A percentile compares a stretch with the other conserved stretches of the same genome.
Conservation (phyloP, 179 eudicot genomes). For the Beta corolliflora region DNA sequence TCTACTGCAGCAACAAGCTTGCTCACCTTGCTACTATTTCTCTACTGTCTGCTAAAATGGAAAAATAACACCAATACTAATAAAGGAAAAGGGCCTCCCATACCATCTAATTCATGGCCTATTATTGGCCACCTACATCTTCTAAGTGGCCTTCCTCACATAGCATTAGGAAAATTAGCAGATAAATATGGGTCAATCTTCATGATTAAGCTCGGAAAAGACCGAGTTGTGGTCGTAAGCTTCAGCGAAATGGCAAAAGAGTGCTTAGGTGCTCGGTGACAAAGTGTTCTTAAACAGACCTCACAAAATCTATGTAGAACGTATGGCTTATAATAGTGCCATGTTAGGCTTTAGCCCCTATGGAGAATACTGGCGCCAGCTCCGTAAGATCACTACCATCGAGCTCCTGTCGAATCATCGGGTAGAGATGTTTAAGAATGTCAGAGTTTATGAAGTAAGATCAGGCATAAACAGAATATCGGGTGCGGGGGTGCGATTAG, state of each 20-base stretch:
- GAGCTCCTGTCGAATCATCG: constrained; percentile 20
- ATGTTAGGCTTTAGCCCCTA: constrained; percentile 5
- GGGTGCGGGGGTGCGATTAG: neutral
- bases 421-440: neutral
- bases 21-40: neutral
- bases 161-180: constrained; percentile 15
- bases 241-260: constrained; percentile 12
- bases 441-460: neutral
- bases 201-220: constrained; percentile 22
- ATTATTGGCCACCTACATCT: constrained; percentile 25
- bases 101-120: constrained; percentile 28
- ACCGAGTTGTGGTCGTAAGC: constrained; percentile 18
- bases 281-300: neutral
- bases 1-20: neutral
- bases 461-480: neutral
- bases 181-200: constrained; percentile 23
- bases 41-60: neutral
- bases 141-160: constrained; percentile 14
- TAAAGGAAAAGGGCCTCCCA: constrained; percentile 4
- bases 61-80: neutral
- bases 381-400: neutral
- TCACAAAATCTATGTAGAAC: neutral
- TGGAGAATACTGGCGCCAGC: constrained; percentile 4
- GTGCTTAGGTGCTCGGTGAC: neutral
- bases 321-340: neutral